phyloP scores from a whole-genome alignment of 257 asterid species.

The Parsonsia alboflavescens region DNA sequence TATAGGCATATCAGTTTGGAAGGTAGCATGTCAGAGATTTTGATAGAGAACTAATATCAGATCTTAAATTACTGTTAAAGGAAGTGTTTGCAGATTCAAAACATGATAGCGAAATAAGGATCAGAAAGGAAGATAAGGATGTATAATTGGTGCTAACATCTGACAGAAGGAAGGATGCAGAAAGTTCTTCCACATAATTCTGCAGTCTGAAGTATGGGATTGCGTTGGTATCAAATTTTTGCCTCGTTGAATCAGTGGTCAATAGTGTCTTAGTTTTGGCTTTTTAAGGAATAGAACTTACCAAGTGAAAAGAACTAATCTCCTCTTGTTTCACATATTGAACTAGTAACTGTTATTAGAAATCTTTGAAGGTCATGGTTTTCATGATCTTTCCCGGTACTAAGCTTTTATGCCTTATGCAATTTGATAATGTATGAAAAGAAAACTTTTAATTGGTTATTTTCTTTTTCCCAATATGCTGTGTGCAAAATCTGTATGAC shows the following conservation, averaged over 20 bases:
- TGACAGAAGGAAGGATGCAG: neutral
- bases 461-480: neutral
- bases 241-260: neutral
- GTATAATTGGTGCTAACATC: neutral
- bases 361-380: neutral
- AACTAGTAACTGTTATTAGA: neutral
- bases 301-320: neutral
- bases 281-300: neutral
- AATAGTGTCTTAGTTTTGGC: no score
- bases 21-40: neutral
- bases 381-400: neutral
- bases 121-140: neutral
- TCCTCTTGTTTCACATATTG: neutral
- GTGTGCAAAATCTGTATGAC: neutral
- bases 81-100: neutral
- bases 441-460: neutral
- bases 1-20: neutral
- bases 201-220: neutral
- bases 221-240: neutral
- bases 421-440: neutral
- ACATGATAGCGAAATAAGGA: neutral
- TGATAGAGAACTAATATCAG: neutral
- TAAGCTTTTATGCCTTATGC: neutral
- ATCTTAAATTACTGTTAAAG: neutral
- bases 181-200: neutral